These are phyloP conservation scores for Silybum marianum DNA, from an alignment of 129 eudicot species.

Conservation along the genomic window DNA sequence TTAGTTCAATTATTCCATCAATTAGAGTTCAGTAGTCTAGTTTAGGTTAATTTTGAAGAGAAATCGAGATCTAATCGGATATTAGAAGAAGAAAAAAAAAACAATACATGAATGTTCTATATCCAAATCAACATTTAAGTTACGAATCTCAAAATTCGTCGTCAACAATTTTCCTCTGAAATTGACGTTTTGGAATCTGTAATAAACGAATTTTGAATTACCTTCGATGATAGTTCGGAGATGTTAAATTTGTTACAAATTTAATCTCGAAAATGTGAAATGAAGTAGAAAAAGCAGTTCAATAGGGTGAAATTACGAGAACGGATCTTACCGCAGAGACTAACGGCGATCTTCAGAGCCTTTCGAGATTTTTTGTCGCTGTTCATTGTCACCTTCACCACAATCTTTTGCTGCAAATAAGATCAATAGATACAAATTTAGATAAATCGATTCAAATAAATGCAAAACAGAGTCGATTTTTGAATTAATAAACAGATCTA, in stretches of 20 bases:
- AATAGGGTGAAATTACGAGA: background rate
- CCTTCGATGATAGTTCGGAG: background rate
- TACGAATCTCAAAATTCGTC: background rate
- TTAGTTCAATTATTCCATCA: background rate
- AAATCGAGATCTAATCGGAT: background rate
- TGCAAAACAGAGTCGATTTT: background rate
- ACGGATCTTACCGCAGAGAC: constrained; percentile 29
- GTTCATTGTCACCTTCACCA: constrained; percentile 32
- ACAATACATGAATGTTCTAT: background rate
- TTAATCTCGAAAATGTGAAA: too few relatives aligned
- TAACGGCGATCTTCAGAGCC: constrained; percentile 33
- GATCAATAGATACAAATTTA: background rate
- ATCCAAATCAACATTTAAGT: background rate
- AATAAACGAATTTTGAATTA: background rate
- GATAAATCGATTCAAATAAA: background rate
- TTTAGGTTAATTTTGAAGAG: background rate
- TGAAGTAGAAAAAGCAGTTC: background rate
- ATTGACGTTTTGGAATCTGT: background rate
- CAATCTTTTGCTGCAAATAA: constrained; percentile 43
- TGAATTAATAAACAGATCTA: background rate
- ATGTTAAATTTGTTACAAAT: background rate
- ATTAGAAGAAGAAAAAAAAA: background rate
- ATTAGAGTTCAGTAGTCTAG: background rate
- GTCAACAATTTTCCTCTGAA: background rate
- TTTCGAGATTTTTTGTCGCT: constrained; percentile 26